Evolutionary conservation across 305 asterid species (phyloP).

Genomic region (Rubia tinctorum): DNA sequence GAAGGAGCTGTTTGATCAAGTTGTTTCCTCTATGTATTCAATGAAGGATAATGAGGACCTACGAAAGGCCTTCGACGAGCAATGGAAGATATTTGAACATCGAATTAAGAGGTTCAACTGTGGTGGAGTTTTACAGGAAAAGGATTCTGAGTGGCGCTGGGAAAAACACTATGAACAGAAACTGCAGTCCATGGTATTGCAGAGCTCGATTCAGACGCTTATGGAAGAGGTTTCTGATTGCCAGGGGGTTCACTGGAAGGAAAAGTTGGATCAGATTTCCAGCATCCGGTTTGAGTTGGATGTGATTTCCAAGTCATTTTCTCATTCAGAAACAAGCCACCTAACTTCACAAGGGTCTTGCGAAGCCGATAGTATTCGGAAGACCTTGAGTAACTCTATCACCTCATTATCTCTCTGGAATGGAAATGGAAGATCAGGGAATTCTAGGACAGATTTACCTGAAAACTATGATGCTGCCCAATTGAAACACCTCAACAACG

Average conservation of each 20-base stretch:
- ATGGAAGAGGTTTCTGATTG: conserved; percentile 40
- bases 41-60: conserved; percentile 6
- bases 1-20: conserved; percentile 30
- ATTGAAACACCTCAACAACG: conserved; percentile 53
- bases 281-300: conserved; percentile 50
- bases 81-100: conserved; percentile 40
- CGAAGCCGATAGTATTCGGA: conserved; percentile 52
- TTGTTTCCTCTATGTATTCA: conserved; percentile 22
- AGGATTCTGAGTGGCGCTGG: conserved; percentile 38
- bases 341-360: conserved; percentile 56
- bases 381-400: conserved; percentile 36
- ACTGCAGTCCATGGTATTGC: conserved; percentile 54
- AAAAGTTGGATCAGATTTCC: conserved; percentile 58
- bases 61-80: conserved; percentile 24
- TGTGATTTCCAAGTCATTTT: conserved; percentile 54
- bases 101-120: conserved; percentile 37
- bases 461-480: conserved; percentile 55
- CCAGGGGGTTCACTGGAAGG: conserved; percentile 40
- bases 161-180: conserved; percentile 36
- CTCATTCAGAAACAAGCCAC: conserved; percentile 41
- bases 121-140: conserved; percentile 52
- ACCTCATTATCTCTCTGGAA: conserved; percentile 33
- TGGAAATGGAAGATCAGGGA: conserved; percentile 52
- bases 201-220: conserved; percentile 37
- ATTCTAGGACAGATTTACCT: conserved; percentile 37